Evolutionary conservation across 225 moss, liverwort and hornwort species (phyloP), one percentile per base, ranked within the genome.

Genomic region (Neckera pumila): DNA sequence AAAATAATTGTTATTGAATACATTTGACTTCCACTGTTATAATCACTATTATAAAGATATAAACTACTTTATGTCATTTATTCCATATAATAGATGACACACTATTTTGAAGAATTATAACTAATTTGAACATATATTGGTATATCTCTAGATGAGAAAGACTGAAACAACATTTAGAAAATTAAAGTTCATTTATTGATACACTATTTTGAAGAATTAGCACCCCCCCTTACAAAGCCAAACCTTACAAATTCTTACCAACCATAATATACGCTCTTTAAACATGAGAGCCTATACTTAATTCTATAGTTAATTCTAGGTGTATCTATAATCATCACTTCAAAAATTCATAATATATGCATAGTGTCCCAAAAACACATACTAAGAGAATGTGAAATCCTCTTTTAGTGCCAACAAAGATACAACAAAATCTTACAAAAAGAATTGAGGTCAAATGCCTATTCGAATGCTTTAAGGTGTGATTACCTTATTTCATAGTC

Each of bases 171-270:
- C 7, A 78, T 38, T n/a, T 57, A n/a, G 1, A 4, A 38, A 56
- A 53, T 18, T 6, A 54, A n/a, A 27, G 17, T 7, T 17, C 11
- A 26, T 26, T 57, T 4, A 27, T 57, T 57, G 11, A 17, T 49
- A 49, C 49, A 49, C 49, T 49, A 49, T 49, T 49, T 27, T 79
- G 26, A 57, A 17, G 7, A 27, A 26, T 25, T 54, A n/a, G 36
- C 4, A 4, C 0, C 0, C n/a, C 0, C n/a, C 10, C 10, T 54
- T 10, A 10, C 10, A 54, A 54, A 54, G 10, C 2, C 1, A 4
- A 77, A n/a, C 16, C 25, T 78, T 26, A 38, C 11, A 78, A 57
- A 17, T 56, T 57, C 11, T n/a, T n/a, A 25, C 4, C 15, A 78
- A 26, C 14, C 54, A 10, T 38, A 17, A 17, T 25, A 2, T 25